phyloP scores from a whole-genome alignment of 306 rosid genomes.

The Parietaria judaica region DNA sequence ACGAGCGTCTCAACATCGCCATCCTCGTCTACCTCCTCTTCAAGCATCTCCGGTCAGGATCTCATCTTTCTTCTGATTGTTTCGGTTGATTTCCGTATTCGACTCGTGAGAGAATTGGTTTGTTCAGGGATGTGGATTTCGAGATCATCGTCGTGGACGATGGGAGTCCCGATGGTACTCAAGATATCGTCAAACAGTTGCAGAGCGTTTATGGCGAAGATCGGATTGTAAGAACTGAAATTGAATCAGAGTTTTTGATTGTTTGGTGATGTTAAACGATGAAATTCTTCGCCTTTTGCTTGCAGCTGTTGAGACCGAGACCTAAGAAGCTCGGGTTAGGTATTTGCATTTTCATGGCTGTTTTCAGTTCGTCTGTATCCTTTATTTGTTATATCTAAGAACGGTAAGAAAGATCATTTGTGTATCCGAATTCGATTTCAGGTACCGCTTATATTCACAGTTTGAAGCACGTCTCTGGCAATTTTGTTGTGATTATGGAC shows the following conservation, averaged over 20 bases:
- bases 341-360: slow-evolving; percentile 14
- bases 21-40: slow-evolving; percentile 79
- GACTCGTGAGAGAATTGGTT: neutral
- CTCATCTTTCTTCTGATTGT: neutral
- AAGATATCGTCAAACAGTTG: slow-evolving; percentile 70
- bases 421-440: slow-evolving; percentile 24
- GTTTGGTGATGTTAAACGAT: neutral
- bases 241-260: slow-evolving; percentile 2
- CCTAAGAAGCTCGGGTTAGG: slow-evolving; percentile 92
- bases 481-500: slow-evolving; percentile 93
- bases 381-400: neutral
- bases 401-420: neutral
- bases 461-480: slow-evolving; percentile 86
- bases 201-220: slow-evolving; percentile 82
- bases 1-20: slow-evolving; percentile 87
- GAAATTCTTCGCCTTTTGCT: slow-evolving; percentile 4
- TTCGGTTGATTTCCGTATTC: neutral
- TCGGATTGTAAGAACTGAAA: slow-evolving; percentile 54
- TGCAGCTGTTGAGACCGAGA: slow-evolving; percentile 80
- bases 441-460: slow-evolving; percentile 97
- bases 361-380: slow-evolving; percentile 8
- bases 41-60: slow-evolving; percentile 65
- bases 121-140: slow-evolving; percentile 64
- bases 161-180: slow-evolving; percentile 99
- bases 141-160: slow-evolving; percentile 88